Percentiles rank a stretch among this genome's conserved stretches.
phyloP scores from a whole-genome alignment of 140 eudicot species.

The Flaveria floridana region DNA sequence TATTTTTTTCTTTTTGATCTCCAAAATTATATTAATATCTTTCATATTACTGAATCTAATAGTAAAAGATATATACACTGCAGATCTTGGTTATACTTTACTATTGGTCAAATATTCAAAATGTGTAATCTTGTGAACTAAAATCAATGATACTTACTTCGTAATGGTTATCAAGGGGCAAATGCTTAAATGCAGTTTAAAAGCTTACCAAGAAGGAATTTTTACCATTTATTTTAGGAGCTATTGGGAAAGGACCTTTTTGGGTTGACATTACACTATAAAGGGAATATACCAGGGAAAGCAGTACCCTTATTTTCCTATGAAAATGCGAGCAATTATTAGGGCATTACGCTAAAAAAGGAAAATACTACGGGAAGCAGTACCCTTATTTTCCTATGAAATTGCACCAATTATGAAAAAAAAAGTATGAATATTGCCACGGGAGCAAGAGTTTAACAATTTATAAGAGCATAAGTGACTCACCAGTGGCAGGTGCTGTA shows the following conservation, averaged over 20 bases:
- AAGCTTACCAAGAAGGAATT: background rate
- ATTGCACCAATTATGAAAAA: background rate
- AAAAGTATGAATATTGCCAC: background rate
- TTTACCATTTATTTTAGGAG: background rate
- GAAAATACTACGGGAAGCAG: background rate
- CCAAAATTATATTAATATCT: background rate
- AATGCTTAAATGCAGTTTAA: background rate
- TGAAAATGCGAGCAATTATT: background rate
- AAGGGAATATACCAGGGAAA: background rate
- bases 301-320: background rate
- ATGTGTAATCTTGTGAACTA: background rate
- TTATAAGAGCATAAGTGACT: constrained; percentile 29
- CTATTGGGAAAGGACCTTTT: background rate
- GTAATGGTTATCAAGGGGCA: too few species aligned
- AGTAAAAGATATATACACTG: background rate
- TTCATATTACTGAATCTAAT: background rate
- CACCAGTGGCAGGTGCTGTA: constrained; percentile 99
- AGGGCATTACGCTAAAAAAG: background rate
- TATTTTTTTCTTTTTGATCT: background rate
- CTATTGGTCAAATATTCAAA: background rate
- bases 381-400: background rate
- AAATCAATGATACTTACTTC: background rate
- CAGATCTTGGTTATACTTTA: background rate
- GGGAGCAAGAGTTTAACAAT: background rate
- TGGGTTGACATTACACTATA: background rate